Evolutionary conservation across 257 asterid species (phyloP).

Genomic region (Solanum acaule): DNA sequence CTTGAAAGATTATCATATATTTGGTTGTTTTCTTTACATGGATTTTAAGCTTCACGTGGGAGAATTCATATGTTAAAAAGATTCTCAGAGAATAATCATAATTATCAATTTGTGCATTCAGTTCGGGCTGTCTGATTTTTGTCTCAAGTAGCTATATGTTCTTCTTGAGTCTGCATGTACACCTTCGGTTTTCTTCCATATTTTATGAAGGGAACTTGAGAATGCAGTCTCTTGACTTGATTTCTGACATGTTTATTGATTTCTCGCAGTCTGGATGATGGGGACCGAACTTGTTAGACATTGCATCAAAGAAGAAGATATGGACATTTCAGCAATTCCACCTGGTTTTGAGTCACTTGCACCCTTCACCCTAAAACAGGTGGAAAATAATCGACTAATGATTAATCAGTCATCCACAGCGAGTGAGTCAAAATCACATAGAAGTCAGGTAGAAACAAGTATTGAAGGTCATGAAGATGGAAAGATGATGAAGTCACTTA

Average conservation of each 20-base stretch:
- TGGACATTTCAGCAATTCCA: conserved; percentile 71
- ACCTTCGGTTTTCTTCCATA: background rate
- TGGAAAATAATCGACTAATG: conserved; percentile 25
- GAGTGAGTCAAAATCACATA: conserved; percentile 24
- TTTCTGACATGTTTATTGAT: background rate
- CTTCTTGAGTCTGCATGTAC: background rate
- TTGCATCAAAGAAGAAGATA: conserved; percentile 60
- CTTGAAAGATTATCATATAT: background rate
- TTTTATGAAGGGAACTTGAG: background rate
- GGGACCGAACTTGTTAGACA: conserved; percentile 70
- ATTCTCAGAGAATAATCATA: background rate
- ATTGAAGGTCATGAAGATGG: conserved; percentile 28
- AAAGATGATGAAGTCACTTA: conserved; percentile 33
- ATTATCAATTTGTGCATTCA: background rate
- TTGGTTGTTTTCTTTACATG: background rate
- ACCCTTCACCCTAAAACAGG: conserved; percentile 57
- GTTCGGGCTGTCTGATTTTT: background rate
- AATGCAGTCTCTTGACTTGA: background rate
- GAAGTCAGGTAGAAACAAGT: conserved; percentile 29
- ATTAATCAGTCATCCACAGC: conserved; percentile 21
- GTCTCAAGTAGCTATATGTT: background rate
- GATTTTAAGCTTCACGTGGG: background rate
- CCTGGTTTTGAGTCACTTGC: conserved; percentile 92
- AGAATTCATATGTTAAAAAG: background rate
- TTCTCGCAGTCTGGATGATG: conserved; percentile 34